Conservation (phyloP, 2,329 filamentous ascomycete species). For the Penicillium sclerotigenum region DNA sequence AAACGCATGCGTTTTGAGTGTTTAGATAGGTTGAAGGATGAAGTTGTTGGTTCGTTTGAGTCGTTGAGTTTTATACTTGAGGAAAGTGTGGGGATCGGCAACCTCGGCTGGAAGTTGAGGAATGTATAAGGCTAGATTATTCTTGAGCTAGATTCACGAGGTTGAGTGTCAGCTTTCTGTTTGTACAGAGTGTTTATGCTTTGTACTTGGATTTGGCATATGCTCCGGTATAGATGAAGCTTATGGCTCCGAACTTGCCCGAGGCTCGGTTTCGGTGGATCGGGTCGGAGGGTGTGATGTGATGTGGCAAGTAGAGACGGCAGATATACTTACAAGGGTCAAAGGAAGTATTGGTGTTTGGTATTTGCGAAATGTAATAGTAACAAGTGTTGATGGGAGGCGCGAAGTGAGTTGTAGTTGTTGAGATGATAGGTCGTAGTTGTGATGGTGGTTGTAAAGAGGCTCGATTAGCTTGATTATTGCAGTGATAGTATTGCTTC, state of each 20-base stretch:
- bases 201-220: slow-evolving; percentile 7
- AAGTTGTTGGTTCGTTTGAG: background rate
- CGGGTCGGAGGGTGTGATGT: slow-evolving; percentile 12
- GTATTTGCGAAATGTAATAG: background rate
- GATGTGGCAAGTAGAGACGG: slow-evolving; percentile 10
- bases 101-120: slow-evolving; percentile 5
- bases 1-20: background rate
- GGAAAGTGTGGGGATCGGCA: background rate
- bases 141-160: background rate
- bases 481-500: background rate
- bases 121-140: background rate
- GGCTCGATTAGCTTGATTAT: background rate
- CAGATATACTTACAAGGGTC: slow-evolving; percentile 13
- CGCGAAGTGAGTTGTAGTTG: background rate
- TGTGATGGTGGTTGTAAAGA: background rate
- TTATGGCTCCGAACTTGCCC: slow-evolving; percentile 16
- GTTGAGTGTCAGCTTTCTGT: slow-evolving; percentile 2
- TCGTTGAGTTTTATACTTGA: background rate
- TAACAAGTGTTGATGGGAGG: background rate
- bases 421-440: background rate
- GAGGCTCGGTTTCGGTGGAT: slow-evolving; percentile 12
- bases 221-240: slow-evolving; percentile 7
- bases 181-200: slow-evolving; percentile 1
- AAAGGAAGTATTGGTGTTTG: background rate
- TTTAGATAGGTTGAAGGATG: background rate